These are phyloP conservation scores for Fusarium duplospermum DNA, from an alignment of 2,329 filamentous ascomycete species.

Conservation along the genomic window DNA sequence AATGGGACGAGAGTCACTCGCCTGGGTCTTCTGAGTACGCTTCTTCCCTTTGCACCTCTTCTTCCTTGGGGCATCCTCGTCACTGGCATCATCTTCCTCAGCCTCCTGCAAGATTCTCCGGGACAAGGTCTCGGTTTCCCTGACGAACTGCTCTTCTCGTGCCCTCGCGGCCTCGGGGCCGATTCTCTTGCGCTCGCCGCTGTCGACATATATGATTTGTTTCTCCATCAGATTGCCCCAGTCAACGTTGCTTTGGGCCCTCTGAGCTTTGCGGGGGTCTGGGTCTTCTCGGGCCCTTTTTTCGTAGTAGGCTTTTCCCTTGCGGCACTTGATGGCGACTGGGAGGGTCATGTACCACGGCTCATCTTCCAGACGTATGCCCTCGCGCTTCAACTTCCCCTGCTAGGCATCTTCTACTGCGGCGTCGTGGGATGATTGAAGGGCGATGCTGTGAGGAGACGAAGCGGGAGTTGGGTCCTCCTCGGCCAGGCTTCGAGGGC, in stretches of 20 bases:
- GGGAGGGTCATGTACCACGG: background rate
- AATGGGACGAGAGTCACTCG: background rate
- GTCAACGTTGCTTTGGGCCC: background rate
- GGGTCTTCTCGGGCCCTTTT: background rate
- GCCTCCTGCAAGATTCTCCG: background rate
- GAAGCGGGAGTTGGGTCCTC: background rate
- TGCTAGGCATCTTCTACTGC: background rate
- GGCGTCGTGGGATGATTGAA: background rate
- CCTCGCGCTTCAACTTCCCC: background rate
- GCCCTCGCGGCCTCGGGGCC: background rate
- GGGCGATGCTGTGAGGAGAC: background rate
- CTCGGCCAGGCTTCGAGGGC: background rate
- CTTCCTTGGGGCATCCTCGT: background rate
- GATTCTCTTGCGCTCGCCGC: background rate
- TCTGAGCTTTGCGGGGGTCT: background rate
- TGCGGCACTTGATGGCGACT: background rate
- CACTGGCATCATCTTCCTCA: background rate
- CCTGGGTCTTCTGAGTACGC: background rate
- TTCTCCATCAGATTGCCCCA: background rate
- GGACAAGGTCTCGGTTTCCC: background rate
- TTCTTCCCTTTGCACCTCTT: background rate
- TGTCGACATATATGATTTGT: background rate
- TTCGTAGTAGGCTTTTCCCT: background rate
- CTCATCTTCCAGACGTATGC: background rate
- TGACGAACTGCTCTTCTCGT: background rate